phyloP scores from a whole-genome alignment of 2,329 filamentous ascomycete genomes.

The Pseudocercospora pini-densiflorae region DNA sequence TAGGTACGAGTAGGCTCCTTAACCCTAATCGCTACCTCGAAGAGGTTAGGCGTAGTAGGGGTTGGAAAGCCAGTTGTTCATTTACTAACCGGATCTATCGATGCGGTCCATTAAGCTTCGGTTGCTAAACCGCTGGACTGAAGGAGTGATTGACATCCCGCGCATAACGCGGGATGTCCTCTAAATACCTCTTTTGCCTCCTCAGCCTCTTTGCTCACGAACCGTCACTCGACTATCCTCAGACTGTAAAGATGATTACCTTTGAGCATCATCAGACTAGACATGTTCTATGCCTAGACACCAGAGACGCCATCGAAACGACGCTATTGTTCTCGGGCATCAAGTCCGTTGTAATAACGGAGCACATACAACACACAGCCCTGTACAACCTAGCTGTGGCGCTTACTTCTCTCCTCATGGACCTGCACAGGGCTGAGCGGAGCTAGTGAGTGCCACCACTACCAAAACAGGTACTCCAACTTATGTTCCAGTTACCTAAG shows the following conservation, averaged over 20 bases:
- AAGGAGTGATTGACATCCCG: neutral
- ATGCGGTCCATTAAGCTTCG: neutral
- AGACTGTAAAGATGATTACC: neutral
- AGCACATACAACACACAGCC: neutral
- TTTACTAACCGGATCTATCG: neutral
- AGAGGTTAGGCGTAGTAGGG: neutral
- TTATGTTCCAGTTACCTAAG: slow-evolving; percentile 7
- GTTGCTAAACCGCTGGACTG: too few relatives aligned
- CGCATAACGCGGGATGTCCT: neutral
- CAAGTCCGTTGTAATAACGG: neutral
- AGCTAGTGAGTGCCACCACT: slow-evolving; percentile 1
- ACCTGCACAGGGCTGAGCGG: slow-evolving; percentile 10
- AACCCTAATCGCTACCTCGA: neutral
- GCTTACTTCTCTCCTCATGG: slow-evolving; percentile 1
- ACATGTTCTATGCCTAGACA: neutral
- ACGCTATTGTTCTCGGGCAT: neutral
- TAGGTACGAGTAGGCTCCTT: neutral
- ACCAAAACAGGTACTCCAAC: neutral
- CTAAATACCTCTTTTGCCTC: neutral
- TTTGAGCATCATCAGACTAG: neutral
- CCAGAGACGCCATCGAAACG: neutral
- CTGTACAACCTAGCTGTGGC: slow-evolving; percentile 6
- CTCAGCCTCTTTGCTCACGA: neutral
- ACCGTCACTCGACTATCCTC: neutral
- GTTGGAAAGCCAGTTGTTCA: neutral